Base-by-base conservation (phyloP, 1,284 basidiomycete genomes). In the Irpex sp. region DNA sequence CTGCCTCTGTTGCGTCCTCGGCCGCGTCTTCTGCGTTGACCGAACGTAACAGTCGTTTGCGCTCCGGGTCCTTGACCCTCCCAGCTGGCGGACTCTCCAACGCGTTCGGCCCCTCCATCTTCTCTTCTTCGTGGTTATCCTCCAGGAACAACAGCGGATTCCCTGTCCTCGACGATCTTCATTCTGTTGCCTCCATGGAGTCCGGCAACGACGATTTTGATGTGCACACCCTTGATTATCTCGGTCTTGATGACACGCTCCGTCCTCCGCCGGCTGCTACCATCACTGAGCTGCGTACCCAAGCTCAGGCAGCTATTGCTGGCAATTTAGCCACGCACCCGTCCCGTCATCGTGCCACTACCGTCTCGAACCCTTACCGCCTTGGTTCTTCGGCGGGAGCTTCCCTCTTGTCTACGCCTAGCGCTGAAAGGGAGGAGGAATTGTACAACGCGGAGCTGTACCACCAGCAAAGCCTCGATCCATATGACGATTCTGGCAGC, bases 221-320 rank as follows among this genome's bases (percentile, higher is more conserved):
- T 72, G 92, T 95, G 58, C 92, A 94, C 71, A 97, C 95, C 31
- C 84, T 98, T 66, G 95, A 96, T 76, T 97, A 97, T 74, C 90
- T 98, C 59, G 95, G 95, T 54, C 83, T 98, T 68, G 95, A 95
- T 69, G 92, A 94, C 65, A 79, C 71, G 1, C 81, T 82, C 67
- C 82, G 84, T 61, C 84, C 83, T 64, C 86, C 88, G 9, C 87
- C 87, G 1, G 91, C 92, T 3, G 93, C 92, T 8, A 94, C 91
- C 58, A 87, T 94, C 65, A 87, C 91, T 15, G 94, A 94, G 76
- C 80, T 94, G 64, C 88, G 91, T 67, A 92, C 85, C 67, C 94
- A 94, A 74, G 90, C 92, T 50, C 94, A 95, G 75, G 89, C 91
- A 43, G 93, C 91, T 46, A 94, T 96, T 70, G 89, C 90, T 37